Base-by-base conservation (phyloP, 225 moss, liverwort and hornwort genomes). In the Bryum argenteum region DNA sequence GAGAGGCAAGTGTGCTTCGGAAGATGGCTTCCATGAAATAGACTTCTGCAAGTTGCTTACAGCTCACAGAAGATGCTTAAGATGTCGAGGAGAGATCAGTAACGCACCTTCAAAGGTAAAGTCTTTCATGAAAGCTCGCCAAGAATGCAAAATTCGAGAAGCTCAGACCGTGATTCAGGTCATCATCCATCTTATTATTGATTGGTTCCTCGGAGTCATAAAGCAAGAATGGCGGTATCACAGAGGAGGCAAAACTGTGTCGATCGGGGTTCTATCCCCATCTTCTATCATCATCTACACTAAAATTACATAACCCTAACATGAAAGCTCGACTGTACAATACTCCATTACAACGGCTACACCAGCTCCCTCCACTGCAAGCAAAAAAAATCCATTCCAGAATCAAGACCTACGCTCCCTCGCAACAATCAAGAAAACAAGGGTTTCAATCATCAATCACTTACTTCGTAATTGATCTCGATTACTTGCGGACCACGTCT, bases 261-360 rank as follows among this genome's bases (percentile, higher is more conserved):
- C 54, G 61, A 56, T 39, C 20, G 22, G 73, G 78, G 48, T 78
- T 72, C 8, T 56, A 55, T 82, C 70, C 74, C 74, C 60, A 13
- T 69, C 52, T 69, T 53, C 73, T 60, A 33, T 33, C 33, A 33
- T 33, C 33, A 33, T 33, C 33, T 33, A 33, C 45, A 56, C 26
- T 66, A 62, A 40, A 63, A 56, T 67, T 56, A 57, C 28, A 75
- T 20, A 54, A 54, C n/a, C 54, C 41, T 54, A 15, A n/a, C n/a
- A n/a, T n/a, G n/a, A n/a, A n/a, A 33, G 54, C 41, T 60, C 61
- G 58, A 66, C 66, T 74, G 23, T 74, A 78, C 61, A 78, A 50
- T 71, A 51, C 55, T 50, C 70, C 54, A 56, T 22, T 61, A 55
- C 37, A 61, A 41, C 6, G 20, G 50, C 60, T 58, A 55, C 43